These are phyloP conservation scores for Penicillium brevicompactum DNA, from an alignment of 2,329 filamentous ascomycete species.

Conservation along the genomic window DNA sequence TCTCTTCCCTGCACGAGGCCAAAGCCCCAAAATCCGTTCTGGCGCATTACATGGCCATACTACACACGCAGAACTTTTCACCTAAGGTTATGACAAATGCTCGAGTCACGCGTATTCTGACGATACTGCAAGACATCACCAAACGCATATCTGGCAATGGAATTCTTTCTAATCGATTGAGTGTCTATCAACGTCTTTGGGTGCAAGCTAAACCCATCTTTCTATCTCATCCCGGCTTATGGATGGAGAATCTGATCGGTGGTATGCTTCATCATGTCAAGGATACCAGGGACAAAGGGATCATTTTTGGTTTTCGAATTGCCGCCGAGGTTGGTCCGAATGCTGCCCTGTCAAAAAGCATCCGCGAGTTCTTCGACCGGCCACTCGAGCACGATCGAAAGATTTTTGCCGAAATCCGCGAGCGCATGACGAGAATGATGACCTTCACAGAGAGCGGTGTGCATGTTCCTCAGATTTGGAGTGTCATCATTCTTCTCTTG, in stretches of 20 bases:
- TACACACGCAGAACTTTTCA: constrained; percentile 79
- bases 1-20: constrained; percentile 70
- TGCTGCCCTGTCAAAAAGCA: constrained; percentile 65
- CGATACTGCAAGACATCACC: constrained; percentile 71
- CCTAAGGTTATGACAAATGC: constrained; percentile 72
- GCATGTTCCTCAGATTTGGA: constrained; percentile 86
- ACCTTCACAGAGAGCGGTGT: constrained; percentile 59
- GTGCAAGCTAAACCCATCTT: constrained; percentile 72
- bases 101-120: constrained; percentile 70
- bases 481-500: constrained; percentile 75
- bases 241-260: constrained; percentile 79
- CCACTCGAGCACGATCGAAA: constrained; percentile 56
- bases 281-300: constrained; percentile 74
- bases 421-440: constrained; percentile 69
- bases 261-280: constrained; percentile 78
- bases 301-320: constrained; percentile 72
- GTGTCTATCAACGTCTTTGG: constrained; percentile 77
- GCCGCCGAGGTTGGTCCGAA: constrained; percentile 71
- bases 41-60: constrained; percentile 76
- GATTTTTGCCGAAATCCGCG: constrained; percentile 70
- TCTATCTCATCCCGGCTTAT: constrained; percentile 68
- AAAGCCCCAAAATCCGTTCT: constrained; percentile 74
- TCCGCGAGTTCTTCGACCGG: constrained; percentile 57
- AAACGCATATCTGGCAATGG: constrained; percentile 76
- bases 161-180: constrained; percentile 73